Conservation (phyloP, 1,139 yeast genomes). For the Pichia sp. region DNA sequence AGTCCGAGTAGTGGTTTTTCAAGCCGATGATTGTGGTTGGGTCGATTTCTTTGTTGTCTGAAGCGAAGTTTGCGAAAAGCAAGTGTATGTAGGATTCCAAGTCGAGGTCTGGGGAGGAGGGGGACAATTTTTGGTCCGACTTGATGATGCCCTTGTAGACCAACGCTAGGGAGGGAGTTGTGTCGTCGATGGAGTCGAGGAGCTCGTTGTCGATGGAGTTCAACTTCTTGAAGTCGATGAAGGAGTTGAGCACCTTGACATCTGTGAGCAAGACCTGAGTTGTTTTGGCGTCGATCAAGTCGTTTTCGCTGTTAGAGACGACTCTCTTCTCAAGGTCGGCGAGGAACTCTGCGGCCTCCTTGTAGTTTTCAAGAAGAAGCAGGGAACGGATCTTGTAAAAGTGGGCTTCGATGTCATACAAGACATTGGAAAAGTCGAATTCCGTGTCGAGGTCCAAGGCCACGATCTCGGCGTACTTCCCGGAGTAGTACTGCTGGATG, state of each 20-base stretch:
- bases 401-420: constrained; percentile 20
- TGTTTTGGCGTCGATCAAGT: constrained; percentile 14
- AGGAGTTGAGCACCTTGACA: constrained; percentile 10
- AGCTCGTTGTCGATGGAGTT: constrained; percentile 4
- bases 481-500: constrained; percentile 21
- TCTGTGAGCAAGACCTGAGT: constrained; percentile 13
- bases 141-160: constrained; percentile 13
- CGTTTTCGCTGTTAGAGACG: neutral
- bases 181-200: constrained; percentile 12
- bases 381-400: constrained; percentile 20
- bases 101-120: constrained; percentile 14
- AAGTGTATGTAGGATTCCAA: constrained; percentile 12
- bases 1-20: constrained; percentile 20
- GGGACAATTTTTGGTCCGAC: neutral
- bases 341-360: constrained; percentile 7
- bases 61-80: constrained; percentile 6
- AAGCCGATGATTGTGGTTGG: constrained; percentile 4
- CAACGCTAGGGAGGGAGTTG: constrained; percentile 11
- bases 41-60: constrained; percentile 8
- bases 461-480: constrained; percentile 18
- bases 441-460: constrained; percentile 18
- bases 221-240: constrained; percentile 9
- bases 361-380: constrained; percentile 8
- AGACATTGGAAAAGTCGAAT: constrained; percentile 21
- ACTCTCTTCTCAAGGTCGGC: neutral